Base-by-base conservation (phyloP, 2,329 filamentous ascomycete species). In the Trichoderma sp. region DNA sequence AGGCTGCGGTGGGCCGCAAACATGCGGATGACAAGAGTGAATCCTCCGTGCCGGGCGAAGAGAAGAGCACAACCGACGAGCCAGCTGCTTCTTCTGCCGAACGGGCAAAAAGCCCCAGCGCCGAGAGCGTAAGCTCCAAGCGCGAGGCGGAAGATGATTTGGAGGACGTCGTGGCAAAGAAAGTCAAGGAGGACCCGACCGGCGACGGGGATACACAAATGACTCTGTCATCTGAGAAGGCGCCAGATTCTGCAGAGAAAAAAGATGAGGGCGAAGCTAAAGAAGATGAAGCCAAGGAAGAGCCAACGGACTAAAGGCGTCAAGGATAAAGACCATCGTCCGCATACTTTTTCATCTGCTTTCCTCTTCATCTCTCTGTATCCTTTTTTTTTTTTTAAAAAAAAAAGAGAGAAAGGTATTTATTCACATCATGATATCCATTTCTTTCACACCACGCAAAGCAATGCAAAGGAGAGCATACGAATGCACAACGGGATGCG, bases 1-100 rank as follows among this genome's bases (percentile, higher is more conserved):
- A 88, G 75, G 87, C 86, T 24, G 87, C 88, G 4, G 86, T 89
- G 4, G 88, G 88, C 0, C 80, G 87, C 28, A 86, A 83, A 70
- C 75, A 79, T 60, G 73, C 75, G 32, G 73, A 74, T n/a, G 75
- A 77, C 34, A 74, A 76, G 30, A 75, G 76, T 30, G 74, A 74
- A 21, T n/a, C 63, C 3, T 26, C 37, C 8, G n/a, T 39, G 37
- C 1, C 28, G 13, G 52, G 24, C 1, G 32, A 34, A 6, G 28
- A 13, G 13, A 67, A 72, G 13, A 75, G 76, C 14, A 77, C 71
- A 8, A 75, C 73, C 11, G 68, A 66, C 21, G 75, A 77, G 68
- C 54, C 63, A 2, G n/a, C 54, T 6, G n/a, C 54, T 6, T 16
- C 16, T 2, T 60, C 46, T 1, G n/a, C n/a, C n/a, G 55, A 67